A percentile compares a stretch with the other conserved stretches of the same genome.
Evolutionary conservation across 2,329 filamentous ascomycete genomes (phyloP).

Genomic region (Zymoseptoria ardabiliae): DNA sequence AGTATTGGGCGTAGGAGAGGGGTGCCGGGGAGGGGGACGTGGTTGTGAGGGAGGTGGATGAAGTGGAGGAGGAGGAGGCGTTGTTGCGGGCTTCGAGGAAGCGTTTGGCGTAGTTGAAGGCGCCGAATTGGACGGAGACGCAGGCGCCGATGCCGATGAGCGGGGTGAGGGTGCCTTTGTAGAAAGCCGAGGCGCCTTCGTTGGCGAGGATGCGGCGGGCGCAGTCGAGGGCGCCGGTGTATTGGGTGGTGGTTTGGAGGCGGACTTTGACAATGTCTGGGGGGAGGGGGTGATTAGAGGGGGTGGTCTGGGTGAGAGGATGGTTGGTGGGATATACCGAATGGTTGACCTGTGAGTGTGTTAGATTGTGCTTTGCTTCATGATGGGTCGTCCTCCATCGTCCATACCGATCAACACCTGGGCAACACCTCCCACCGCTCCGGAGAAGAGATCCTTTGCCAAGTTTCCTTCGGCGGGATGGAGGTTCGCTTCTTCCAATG

Average conservation of each 20-base stretch:
- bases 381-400: background rate
- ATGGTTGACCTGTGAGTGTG: conserved; percentile 50
- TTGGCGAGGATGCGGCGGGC: conserved; percentile 77
- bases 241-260: conserved; percentile 78
- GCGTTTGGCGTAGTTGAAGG: conserved; percentile 86
- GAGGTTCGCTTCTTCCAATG: conserved; percentile 33
- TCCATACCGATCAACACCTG: conserved; percentile 84
- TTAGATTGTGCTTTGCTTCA: conserved; percentile 9
- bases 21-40: conserved; percentile 28
- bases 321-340: conserved; percentile 42
- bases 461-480: conserved; percentile 42
- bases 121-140: conserved; percentile 92
- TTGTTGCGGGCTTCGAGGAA: conserved; percentile 71
- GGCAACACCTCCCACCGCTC: conserved; percentile 83
- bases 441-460: conserved; percentile 83
- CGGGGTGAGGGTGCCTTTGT: conserved; percentile 94
- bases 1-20: conserved; percentile 81
- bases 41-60: conserved; percentile 30
- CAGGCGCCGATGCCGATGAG: conserved; percentile 94
- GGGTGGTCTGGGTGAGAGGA: conserved; percentile 2
- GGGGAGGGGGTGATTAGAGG: background rate
- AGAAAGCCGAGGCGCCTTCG: conserved; percentile 87
- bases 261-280: conserved; percentile 94
- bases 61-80: conserved; percentile 26
- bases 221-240: conserved; percentile 71